Base-by-base conservation (phyloP, 768 basidiomycete genomes). In the Hemileccinum rubropunctum region DNA sequence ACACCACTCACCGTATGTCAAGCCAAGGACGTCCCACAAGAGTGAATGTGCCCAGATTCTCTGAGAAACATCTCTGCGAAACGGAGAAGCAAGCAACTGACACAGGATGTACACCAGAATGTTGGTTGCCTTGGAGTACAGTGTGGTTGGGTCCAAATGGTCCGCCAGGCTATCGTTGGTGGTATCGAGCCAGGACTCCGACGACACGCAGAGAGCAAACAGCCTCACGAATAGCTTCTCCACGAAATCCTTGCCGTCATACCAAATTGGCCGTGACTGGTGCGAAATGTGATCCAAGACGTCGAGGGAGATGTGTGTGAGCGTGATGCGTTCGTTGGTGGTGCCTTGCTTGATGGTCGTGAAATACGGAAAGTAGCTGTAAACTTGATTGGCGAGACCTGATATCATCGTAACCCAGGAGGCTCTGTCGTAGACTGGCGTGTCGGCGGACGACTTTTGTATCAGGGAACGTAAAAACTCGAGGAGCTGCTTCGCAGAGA, bases 131-230 rank as follows among this genome's bases (percentile, higher is more conserved):
- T 72, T 77, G 30, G 73, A 67, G 59, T 75, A 79, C 55, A 90
- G 63, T 3, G 69, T 65, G 4, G 60, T 61, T 0, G 88, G 85
- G 12, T 73, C 70, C 23, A 72, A 66, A 38, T 76, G 61, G 14
- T 62, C 75, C 18, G 71, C 71, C 42, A 74, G 65, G 20, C 53
- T 58, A n/a, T 65, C 54, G 18, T 71, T 68, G 37, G 72, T 69
- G n/a, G 69, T 71, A 44, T 79, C 78, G 30, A 75, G 61, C 82
- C 87, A 89, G 28, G 75, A 63, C 52, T 85, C 84, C 32, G 87
- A 69, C 1, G 75, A 73, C 45, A 73, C 62, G 58, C 78, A 81
- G 27, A 88, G 71, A 34, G 75, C 74, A 11, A 86, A 59, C 37
- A 88, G 60, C 34, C 76, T 72, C 21, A 71, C 65, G 49, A 84